phyloP scores from a whole-genome alignment of 352 stramenopile species.

The Phytophthora citrophthora region DNA sequence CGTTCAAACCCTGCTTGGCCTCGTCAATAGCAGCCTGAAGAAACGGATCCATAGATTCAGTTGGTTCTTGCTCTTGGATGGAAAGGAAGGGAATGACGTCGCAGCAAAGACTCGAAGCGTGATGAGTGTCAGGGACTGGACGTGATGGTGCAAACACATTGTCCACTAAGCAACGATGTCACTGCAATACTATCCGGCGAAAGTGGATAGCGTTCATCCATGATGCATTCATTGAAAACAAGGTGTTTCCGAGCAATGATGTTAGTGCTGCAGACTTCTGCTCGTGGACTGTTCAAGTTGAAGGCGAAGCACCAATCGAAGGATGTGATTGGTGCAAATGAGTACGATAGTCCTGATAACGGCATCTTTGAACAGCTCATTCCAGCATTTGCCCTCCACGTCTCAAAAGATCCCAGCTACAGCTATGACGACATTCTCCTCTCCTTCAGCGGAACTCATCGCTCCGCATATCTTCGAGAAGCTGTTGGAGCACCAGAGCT shows the following conservation, averaged over 20 bases:
- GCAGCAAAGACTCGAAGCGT: conserved; percentile 19
- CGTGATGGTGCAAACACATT: not conserved
- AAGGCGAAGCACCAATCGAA: not conserved
- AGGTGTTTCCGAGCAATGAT: not conserved
- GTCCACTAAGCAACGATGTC: conserved; percentile 1
- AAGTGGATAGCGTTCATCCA: not conserved
- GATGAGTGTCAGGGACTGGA: conserved; percentile 18
- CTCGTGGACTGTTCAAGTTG: not conserved
- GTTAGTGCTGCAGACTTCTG: conserved; percentile 5
- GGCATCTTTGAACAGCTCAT: conserved; percentile 2
- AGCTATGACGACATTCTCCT: conserved; percentile 7
- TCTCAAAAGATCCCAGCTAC: not conserved
- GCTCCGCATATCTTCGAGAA: conserved; percentile 39
- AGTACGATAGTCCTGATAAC: not conserved
- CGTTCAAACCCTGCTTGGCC: conserved; percentile 31
- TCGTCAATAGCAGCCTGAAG: conserved; percentile 38
- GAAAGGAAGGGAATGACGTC: conserved; percentile 7
- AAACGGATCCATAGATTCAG: conserved; percentile 30
- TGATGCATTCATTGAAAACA: not conserved
- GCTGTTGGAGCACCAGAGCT: conserved; percentile 32
- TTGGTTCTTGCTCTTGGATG: conserved; percentile 2
- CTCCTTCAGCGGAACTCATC: conserved; percentile 11
- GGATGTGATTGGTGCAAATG: not conserved
- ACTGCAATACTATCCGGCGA: too few relatives aligned
- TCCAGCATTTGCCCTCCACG: conserved; percentile 8